phyloP scores from a whole-genome alignment of 2,329 filamentous ascomycete genomes.

The Helminthosporium solani region DNA sequence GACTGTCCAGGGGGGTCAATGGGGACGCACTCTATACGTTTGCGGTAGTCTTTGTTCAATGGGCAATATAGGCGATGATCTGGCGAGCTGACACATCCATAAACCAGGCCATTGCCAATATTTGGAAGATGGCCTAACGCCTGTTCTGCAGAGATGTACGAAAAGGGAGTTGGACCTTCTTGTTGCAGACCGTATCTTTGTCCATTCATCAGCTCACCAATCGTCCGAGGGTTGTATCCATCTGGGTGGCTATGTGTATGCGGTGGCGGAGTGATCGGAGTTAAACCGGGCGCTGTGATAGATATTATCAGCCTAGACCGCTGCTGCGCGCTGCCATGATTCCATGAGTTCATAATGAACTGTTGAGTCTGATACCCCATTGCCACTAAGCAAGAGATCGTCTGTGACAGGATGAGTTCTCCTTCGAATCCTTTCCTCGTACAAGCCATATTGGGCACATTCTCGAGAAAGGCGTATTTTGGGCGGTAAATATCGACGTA shows the following conservation, averaged over 20 bases:
- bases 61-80: constrained; percentile 60
- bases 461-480: constrained; percentile 74
- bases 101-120: constrained; percentile 62
- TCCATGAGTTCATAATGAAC: constrained; percentile 68
- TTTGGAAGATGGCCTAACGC: constrained; percentile 61
- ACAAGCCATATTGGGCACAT: constrained; percentile 67
- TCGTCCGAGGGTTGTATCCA: constrained; percentile 28
- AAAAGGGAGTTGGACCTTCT: constrained; percentile 59
- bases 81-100: constrained; percentile 64
- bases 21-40: constrained; percentile 61
- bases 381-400: constrained; percentile 71
- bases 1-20: constrained; percentile 47
- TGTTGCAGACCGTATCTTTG: constrained; percentile 58
- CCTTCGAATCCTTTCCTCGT: constrained; percentile 46
- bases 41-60: constrained; percentile 33
- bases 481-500: constrained; percentile 75
- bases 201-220: constrained; percentile 52
- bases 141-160: constrained; percentile 55
- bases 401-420: constrained; percentile 70
- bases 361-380: constrained; percentile 75
- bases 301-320: constrained; percentile 69
- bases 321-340: constrained; percentile 64
- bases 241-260: constrained; percentile 64
- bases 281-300: constrained; percentile 67
- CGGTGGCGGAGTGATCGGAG: constrained; percentile 56